These are phyloP conservation scores for Aurantiochytrium sp. DNA, from an alignment of 108 stramenopile species.

Conservation along the genomic window DNA sequence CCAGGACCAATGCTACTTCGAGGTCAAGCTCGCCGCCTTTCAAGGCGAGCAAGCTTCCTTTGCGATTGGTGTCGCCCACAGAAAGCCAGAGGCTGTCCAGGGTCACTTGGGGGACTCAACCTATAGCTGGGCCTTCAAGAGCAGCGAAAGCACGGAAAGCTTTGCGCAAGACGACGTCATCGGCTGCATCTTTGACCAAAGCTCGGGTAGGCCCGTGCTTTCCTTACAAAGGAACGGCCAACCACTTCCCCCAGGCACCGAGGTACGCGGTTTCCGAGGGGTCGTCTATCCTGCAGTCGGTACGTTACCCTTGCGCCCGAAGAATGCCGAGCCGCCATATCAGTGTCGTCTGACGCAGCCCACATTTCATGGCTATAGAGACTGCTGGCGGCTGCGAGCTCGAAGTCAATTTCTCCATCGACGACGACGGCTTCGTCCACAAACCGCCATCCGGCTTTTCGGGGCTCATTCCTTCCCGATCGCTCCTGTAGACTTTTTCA, in stretches of 20 bases:
- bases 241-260: neutral
- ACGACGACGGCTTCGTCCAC: neutral
- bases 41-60: neutral
- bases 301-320: too few relatives aligned
- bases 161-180: neutral
- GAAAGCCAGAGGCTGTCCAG: conserved; percentile 1
- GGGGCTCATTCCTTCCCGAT: conserved; percentile 6
- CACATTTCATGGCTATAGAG: too few relatives aligned
- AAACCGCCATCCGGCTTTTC: neutral
- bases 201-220: neutral
- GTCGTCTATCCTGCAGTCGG: neutral
- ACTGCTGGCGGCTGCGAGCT: neutral
- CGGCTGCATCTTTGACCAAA: conserved; percentile 16
- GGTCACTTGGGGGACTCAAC: neutral
- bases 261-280: neutral
- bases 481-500: neutral
- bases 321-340: too few relatives aligned
- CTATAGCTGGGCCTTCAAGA: conserved; percentile 11
- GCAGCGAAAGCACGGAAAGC: neutral
- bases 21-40: neutral
- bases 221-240: neutral
- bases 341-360: too few relatives aligned
- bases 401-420: conserved; percentile 17
- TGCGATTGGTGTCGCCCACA: neutral
- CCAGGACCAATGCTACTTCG: conserved; percentile 24